A percentile compares a stretch with the other conserved stretches of the same genome.
These are phyloP conservation scores for Malus hybrid DNA, from an alignment of 331 rosid species.

Conservation along the genomic window DNA sequence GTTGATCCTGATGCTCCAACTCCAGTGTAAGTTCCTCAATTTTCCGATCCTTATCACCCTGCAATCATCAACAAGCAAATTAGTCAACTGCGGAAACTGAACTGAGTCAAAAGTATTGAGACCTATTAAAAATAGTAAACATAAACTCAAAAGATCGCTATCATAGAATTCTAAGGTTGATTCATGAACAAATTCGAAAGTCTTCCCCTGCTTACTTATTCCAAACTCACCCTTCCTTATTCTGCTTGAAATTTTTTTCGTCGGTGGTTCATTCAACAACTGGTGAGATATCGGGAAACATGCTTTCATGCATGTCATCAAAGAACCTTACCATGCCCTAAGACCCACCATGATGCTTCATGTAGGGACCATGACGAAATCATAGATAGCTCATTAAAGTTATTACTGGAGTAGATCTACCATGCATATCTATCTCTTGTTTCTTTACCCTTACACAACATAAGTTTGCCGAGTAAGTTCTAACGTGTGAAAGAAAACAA, in stretches of 20 bases:
- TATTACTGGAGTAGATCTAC: background rate
- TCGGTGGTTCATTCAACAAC: background rate
- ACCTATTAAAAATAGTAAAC: no score
- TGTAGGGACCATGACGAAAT: background rate
- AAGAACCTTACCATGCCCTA: background rate
- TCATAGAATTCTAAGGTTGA: background rate
- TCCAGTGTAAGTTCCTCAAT: slow-evolving; percentile 64
- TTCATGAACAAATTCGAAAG: background rate
- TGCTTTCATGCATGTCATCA: background rate
- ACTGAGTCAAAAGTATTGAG: background rate
- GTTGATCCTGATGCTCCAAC: slow-evolving; percentile 56
- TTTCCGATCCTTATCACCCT: slow-evolving; percentile 75
- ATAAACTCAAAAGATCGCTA: background rate
- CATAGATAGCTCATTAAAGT: background rate
- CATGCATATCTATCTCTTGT: background rate
- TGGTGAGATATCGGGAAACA: background rate
- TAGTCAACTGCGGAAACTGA: background rate
- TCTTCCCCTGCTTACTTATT: background rate
- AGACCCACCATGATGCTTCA: background rate
- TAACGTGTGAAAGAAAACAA: background rate
- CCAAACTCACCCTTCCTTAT: background rate
- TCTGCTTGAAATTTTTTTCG: background rate
- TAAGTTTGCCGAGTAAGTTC: background rate
- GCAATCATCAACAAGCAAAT: slow-evolving; percentile 12
- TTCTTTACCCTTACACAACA: background rate